Evolutionary conservation across 2,329 filamentous ascomycete genomes (phyloP), one percentile per base, ranked within the genome.

Genomic region (Cladorrhinum sp.): DNA sequence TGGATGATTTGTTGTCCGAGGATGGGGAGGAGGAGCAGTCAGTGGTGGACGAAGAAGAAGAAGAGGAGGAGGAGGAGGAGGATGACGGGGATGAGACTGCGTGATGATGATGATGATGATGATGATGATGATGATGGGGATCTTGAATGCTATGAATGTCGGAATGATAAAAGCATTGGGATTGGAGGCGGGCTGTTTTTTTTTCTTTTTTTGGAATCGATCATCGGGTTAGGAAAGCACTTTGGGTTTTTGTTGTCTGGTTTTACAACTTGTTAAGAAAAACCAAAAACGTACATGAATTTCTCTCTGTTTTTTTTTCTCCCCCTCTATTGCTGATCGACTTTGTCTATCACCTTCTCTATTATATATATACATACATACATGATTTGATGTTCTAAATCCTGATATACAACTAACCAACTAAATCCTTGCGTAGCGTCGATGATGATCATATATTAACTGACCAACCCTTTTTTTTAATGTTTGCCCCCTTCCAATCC

Each of bases 131-230:
- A 26, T 26, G 33, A 51, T 12, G 6, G 14, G 10, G 36, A 18
- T 46, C 26, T 28, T 28, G 26, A 9, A 28, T 9, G 4, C 26
- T 28, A 28, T 18, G 18, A 20, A 18, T 46, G 42, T 46, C 16
- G 42, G 16, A 20, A 42, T 42, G 36, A n/a, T 14, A 46, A 46
- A 10, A 9, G 26, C 12, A 16, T 36, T 36, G 4, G 33, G 46
- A 70, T 71, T 52, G 64, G 62, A 28, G 71, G 57, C 16, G 16
- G 39, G 54, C 58, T 18, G 51, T 39, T 12, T 39, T 6, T 10
- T 23, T 7, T 42, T 55, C 36, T 18, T n/a, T 9, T 36, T 23
- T 26, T 52, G n/a, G 48, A 24, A 46, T 59, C 56, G 59, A 36
- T 54, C 39, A 42, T 24, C 12, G 14, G 16, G 52, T 50, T 24